A percentile compares a stretch with the other conserved stretches of the same genome.
These are phyloP conservation scores for Paraconiothyrium sp. DNA, from an alignment of 2,329 filamentous ascomycete genomes.

Conservation along the genomic window DNA sequence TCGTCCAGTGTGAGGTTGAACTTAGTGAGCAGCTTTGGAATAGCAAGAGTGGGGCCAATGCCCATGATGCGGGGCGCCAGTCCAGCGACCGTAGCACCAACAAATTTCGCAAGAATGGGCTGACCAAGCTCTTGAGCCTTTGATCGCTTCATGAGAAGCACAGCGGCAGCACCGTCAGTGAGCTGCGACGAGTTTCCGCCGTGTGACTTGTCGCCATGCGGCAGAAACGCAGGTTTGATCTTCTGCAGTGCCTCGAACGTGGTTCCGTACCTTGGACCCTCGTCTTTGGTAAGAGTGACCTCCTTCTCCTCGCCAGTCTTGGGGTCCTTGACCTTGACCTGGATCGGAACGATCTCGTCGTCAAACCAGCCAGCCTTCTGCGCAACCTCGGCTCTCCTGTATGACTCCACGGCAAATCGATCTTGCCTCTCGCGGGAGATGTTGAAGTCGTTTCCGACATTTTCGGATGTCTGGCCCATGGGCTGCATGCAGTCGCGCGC, in stretches of 20 bases:
- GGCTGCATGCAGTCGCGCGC: slow-evolving; percentile 87
- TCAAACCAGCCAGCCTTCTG: slow-evolving; percentile 92
- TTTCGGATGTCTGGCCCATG: slow-evolving; percentile 98
- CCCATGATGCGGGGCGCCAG: slow-evolving; percentile 96
- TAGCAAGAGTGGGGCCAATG: slow-evolving; percentile 78
- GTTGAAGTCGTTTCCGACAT: slow-evolving; percentile 90
- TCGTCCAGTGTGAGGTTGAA: slow-evolving; percentile 81
- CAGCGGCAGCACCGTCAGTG: slow-evolving; percentile 89
- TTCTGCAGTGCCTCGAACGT: slow-evolving; percentile 84
- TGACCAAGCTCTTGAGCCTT: slow-evolving; percentile 86
- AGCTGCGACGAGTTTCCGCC: slow-evolving; percentile 95
- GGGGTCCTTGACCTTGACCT: slow-evolving; percentile 80
- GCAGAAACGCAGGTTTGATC: slow-evolving; percentile 88
- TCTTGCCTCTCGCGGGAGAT: slow-evolving; percentile 85
- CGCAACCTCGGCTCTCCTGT: slow-evolving; percentile 84
- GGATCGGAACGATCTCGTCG: slow-evolving; percentile 93
- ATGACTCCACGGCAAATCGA: slow-evolving; percentile 85
- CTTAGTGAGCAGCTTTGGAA: slow-evolving; percentile 83
- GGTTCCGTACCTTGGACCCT: slow-evolving; percentile 90
- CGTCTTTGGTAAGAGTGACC: slow-evolving; percentile 83
- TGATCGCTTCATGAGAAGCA: slow-evolving; percentile 93
- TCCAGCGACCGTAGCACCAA: slow-evolving; percentile 88
- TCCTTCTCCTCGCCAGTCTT: slow-evolving; percentile 81
- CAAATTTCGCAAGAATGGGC: slow-evolving; percentile 94
- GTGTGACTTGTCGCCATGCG: slow-evolving; percentile 86